phyloP scores from a whole-genome alignment of 176 grass and related monocot genomes.

The Avena sativa region DNA sequence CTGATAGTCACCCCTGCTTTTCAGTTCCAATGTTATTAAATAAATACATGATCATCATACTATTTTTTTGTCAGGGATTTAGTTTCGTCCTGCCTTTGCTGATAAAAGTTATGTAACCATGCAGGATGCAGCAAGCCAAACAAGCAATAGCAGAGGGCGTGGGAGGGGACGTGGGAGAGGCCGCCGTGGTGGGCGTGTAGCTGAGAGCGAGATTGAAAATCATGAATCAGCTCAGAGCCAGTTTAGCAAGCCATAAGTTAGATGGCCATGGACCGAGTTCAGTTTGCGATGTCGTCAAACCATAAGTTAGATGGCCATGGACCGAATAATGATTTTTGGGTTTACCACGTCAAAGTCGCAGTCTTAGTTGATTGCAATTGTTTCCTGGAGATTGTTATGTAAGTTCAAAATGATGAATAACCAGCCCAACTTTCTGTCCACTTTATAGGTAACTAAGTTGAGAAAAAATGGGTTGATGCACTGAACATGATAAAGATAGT shows the following conservation, averaged over 20 bases:
- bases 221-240: conserved; percentile 33
- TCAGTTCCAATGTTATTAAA: too few species aligned
- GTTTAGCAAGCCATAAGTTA: conserved; percentile 45
- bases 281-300: conserved; percentile 56
- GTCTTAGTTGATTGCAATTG: too few species aligned
- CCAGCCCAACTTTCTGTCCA: too few species aligned
- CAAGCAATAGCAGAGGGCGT: conserved; percentile 58
- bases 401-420: too few species aligned
- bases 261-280: conserved; percentile 62
- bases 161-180: conserved; percentile 58
- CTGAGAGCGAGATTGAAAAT: conserved; percentile 46
- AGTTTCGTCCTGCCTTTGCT: conserved; percentile 27
- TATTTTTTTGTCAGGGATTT: background rate
- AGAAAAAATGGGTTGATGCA: too few species aligned
- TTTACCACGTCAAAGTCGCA: too few species aligned
- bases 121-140: conserved; percentile 52
- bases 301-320: conserved; percentile 39
- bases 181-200: conserved; percentile 35
- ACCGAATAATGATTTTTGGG: too few species aligned
- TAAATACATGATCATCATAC: too few species aligned
- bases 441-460: too few species aligned
- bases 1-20: too few species aligned
- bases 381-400: too few species aligned
- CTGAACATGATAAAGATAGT: too few species aligned
- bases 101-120: conserved; percentile 10